phyloP scores from a whole-genome alignment of 805 yeast species.

The Ogataea sp. region DNA sequence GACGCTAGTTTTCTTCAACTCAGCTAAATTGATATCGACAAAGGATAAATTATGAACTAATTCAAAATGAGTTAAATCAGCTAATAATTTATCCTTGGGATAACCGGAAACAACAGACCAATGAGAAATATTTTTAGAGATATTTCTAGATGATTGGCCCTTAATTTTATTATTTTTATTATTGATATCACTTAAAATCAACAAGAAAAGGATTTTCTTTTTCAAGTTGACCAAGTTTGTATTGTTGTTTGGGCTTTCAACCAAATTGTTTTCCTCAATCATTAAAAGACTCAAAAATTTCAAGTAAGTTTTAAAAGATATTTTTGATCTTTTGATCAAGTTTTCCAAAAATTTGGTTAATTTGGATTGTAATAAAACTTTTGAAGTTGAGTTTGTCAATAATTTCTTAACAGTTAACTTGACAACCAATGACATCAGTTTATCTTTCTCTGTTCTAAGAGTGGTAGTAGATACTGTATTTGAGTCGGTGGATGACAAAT shows the following conservation, averaged over 20 bases:
- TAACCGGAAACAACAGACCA: background rate
- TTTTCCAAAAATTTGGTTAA: background rate
- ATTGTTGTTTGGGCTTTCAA: background rate
- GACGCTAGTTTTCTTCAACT: background rate
- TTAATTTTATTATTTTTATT: too few species aligned
- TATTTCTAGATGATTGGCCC: too few species aligned
- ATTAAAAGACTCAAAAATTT: background rate
- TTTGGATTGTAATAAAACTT: background rate
- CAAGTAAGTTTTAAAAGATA: background rate
- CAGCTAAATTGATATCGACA: background rate
- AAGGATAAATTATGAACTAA: background rate
- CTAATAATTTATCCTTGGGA: background rate
- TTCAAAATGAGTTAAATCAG: background rate
- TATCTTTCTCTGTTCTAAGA: constrained; percentile 1
- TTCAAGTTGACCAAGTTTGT: background rate
- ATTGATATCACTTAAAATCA: background rate
- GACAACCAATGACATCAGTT: background rate
- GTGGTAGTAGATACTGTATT: background rate
- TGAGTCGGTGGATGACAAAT: background rate
- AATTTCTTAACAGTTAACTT: background rate
- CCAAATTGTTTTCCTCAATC: too few species aligned
- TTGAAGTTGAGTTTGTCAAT: too few species aligned
- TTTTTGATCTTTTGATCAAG: background rate
- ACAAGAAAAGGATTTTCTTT: background rate
- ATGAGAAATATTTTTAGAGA: too few species aligned